phyloP scores from a whole-genome alignment of 441 rosid genomes.

The Pelargonium cotyledonis region DNA sequence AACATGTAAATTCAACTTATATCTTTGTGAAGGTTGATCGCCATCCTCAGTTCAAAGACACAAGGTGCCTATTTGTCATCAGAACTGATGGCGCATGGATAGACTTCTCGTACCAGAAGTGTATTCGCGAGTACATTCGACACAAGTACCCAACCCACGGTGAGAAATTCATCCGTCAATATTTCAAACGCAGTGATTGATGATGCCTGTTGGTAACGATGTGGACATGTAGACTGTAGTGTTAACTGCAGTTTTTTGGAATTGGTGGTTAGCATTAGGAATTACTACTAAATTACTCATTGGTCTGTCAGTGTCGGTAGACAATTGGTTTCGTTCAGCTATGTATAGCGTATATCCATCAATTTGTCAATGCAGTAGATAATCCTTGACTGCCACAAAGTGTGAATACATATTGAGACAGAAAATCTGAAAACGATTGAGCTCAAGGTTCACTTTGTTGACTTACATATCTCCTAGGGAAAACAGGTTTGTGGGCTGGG shows the following conservation, averaged over 20 bases:
- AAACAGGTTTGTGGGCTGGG: too few species aligned
- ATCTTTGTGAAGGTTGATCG: conserved; percentile 17
- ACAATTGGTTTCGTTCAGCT: neutral
- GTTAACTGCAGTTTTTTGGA: neutral
- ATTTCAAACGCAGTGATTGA: conserved; percentile 11
- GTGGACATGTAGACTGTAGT: neutral
- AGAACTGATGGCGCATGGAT: conserved; percentile 18
- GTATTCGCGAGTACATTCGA: conserved; percentile 12
- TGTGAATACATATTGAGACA: neutral
- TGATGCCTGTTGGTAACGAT: too few species aligned
- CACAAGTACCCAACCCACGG: conserved; percentile 12
- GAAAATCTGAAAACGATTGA: too few species aligned
- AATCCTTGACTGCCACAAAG: conserved; percentile 22
- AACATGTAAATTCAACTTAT: neutral
- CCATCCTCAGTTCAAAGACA: conserved; percentile 12
- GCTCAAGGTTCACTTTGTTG: neutral
- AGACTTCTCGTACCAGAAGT: conserved; percentile 19
- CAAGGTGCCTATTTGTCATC: conserved; percentile 18
- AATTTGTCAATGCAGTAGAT: conserved; percentile 33
- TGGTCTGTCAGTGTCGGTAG: neutral
- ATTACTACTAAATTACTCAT: neutral
- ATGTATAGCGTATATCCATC: conserved; percentile 3
- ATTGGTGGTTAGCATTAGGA: neutral
- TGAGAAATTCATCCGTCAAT: conserved; percentile 12
- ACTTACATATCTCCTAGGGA: neutral